These are phyloP conservation scores for Boletus sensibilis DNA, from an alignment of 768 basidiomycete species.

Conservation along the genomic window DNA sequence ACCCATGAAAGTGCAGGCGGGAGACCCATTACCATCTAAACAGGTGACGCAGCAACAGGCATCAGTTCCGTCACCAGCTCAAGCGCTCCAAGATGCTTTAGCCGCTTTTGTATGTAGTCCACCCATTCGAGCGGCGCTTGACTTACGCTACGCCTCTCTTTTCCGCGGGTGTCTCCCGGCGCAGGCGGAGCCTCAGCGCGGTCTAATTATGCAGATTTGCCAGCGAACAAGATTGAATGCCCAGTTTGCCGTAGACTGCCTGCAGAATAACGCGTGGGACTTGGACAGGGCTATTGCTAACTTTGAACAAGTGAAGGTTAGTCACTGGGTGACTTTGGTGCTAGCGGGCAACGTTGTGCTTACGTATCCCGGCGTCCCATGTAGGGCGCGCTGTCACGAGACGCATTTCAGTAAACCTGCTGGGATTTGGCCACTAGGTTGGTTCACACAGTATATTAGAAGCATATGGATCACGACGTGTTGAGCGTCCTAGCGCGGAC, in stretches of 20 bases:
- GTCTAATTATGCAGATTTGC: constrained; percentile 67
- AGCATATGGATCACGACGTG: background rate
- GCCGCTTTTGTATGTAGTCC: constrained; percentile 52
- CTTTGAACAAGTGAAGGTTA: constrained; percentile 85
- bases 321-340: constrained; percentile 27
- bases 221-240: constrained; percentile 76
- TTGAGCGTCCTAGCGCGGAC: background rate
- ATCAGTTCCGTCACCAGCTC: constrained; percentile 35
- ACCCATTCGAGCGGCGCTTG: constrained; percentile 7
- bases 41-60: constrained; percentile 20
- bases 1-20: constrained; percentile 68
- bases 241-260: constrained; percentile 79
- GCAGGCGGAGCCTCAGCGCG: constrained; percentile 70
- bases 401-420: constrained; percentile 51
- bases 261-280: constrained; percentile 85
- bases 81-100: constrained; percentile 49
- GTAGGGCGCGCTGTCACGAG: constrained; percentile 50
- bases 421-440: background rate
- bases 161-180: constrained; percentile 9
- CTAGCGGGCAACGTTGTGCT: constrained; percentile 15
- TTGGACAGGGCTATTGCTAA: constrained; percentile 75
- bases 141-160: constrained; percentile 12
- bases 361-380: constrained; percentile 23
- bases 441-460: constrained; percentile 20
- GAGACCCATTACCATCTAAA: constrained; percentile 26